Conservation (phyloP, 257 asterid species). For the Linaria vulgaris region DNA sequence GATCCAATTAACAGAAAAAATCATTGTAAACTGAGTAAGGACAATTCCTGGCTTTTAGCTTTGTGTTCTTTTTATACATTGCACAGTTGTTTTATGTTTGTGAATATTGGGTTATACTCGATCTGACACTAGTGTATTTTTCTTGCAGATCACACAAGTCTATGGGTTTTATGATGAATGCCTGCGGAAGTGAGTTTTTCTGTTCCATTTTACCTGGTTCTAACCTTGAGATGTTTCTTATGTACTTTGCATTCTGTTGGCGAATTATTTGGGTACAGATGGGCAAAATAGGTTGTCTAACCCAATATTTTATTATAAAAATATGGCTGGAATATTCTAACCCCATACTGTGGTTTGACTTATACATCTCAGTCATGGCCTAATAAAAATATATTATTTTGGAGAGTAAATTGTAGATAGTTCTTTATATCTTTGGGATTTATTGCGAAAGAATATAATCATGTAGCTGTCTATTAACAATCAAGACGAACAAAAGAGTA, state of each 20-base stretch:
- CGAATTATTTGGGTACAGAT: neutral
- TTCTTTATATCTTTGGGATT: too few species aligned
- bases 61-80: neutral
- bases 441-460: too few species aligned
- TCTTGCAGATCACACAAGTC: slow-evolving; percentile 77
- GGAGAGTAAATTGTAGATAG: too few species aligned
- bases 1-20: too few species aligned
- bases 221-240: slow-evolving; percentile 15
- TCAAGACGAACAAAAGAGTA: too few species aligned
- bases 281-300: too few species aligned
- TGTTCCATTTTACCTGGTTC: slow-evolving; percentile 10
- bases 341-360: neutral
- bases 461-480: too few species aligned
- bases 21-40: neutral
- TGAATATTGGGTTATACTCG: slow-evolving; percentile 13
- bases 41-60: neutral
- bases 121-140: slow-evolving; percentile 6
- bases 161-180: slow-evolving; percentile 90
- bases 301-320: too few species aligned
- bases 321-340: too few species aligned
- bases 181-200: slow-evolving; percentile 68
- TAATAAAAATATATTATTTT: too few species aligned
- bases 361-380: neutral
- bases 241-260: slow-evolving; percentile 17
- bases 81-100: neutral